These are phyloP conservation scores for Phytophthora sp. DNA, from an alignment of 352 stramenopile genomes.

Conservation along the genomic window DNA sequence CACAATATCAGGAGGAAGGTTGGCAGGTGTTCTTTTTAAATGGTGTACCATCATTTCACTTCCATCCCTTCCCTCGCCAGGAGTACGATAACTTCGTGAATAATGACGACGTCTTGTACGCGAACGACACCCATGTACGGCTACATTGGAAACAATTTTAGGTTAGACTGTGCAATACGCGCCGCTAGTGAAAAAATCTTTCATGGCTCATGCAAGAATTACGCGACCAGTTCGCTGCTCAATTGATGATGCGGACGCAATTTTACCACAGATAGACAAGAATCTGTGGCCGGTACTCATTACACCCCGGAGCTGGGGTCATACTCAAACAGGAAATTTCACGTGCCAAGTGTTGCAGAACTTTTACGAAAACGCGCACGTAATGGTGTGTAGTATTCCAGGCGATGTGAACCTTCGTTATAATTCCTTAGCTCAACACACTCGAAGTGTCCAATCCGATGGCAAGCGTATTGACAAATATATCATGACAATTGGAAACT, in stretches of 20 bases:
- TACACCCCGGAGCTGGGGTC: not conserved
- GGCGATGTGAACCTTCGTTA: too few species aligned
- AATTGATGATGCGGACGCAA: not conserved
- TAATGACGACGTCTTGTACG: too few species aligned
- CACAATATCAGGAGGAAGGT: too few species aligned
- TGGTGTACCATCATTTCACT: slow-evolving; percentile 25
- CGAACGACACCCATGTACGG: too few species aligned
- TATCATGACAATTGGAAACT: too few species aligned
- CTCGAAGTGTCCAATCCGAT: too few species aligned
- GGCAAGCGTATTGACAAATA: too few species aligned
- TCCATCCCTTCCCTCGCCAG: slow-evolving; percentile 16
- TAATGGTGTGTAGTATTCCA: slow-evolving; percentile 2
- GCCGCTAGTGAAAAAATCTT: not conserved
- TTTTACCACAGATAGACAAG: not conserved
- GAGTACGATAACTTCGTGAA: too few species aligned
- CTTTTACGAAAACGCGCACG: not conserved
- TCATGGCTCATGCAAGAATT: not conserved
- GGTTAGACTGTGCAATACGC: not conserved
- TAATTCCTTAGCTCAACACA: too few species aligned
- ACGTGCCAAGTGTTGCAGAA: slow-evolving; percentile 2
- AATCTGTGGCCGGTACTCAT: not conserved
- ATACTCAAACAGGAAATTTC: too few species aligned
- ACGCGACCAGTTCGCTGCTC: not conserved
- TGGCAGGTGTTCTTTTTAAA: slow-evolving; percentile 12
- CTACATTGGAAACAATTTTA: too few species aligned